Percentiles rank a stretch among this genome's conserved stretches.
Conservation (phyloP, 805 yeast genomes). For the Candida ortonii region DNA sequence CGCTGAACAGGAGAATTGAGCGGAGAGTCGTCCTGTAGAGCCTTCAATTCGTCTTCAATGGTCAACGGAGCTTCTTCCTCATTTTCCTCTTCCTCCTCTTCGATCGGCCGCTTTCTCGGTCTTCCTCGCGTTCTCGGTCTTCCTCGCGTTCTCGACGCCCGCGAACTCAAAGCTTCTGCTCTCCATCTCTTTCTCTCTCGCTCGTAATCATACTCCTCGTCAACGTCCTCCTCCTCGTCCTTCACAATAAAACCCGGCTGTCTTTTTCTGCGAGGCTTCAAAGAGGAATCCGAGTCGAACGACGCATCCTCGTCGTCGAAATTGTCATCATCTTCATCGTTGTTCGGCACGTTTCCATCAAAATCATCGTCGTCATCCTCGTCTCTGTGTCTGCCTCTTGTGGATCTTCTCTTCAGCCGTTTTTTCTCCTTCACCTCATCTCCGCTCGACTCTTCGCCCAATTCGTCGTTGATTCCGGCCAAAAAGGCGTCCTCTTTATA, state of each 20-base stretch:
- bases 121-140: slow-evolving; percentile 11
- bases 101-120: slow-evolving; percentile 6
- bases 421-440: slow-evolving; percentile 22
- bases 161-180: slow-evolving; percentile 11
- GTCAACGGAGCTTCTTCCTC: slow-evolving; percentile 32
- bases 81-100: slow-evolving; percentile 12
- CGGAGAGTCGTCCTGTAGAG: slow-evolving; percentile 56
- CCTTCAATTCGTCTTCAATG: slow-evolving; percentile 63
- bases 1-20: slow-evolving; percentile 47
- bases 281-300: slow-evolving; percentile 22
- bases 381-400: slow-evolving; percentile 10
- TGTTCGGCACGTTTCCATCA: slow-evolving; percentile 11
- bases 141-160: slow-evolving; percentile 9
- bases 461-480: slow-evolving; percentile 25
- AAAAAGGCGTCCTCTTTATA: slow-evolving; percentile 33
- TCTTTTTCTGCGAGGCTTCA: slow-evolving; percentile 19
- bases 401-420: slow-evolving; percentile 13
- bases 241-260: slow-evolving; percentile 25
- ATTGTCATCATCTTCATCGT: slow-evolving; percentile 24
- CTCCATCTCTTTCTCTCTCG: slow-evolving; percentile 4
- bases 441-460: slow-evolving; percentile 21
- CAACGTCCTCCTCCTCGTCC: slow-evolving; percentile 27
- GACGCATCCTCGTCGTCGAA: slow-evolving; percentile 18
- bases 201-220: slow-evolving; percentile 20
- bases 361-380: slow-evolving; percentile 30